phyloP scores from a whole-genome alignment of 1,284 basidiomycete species.

The Paramarasmius palmivorus region DNA sequence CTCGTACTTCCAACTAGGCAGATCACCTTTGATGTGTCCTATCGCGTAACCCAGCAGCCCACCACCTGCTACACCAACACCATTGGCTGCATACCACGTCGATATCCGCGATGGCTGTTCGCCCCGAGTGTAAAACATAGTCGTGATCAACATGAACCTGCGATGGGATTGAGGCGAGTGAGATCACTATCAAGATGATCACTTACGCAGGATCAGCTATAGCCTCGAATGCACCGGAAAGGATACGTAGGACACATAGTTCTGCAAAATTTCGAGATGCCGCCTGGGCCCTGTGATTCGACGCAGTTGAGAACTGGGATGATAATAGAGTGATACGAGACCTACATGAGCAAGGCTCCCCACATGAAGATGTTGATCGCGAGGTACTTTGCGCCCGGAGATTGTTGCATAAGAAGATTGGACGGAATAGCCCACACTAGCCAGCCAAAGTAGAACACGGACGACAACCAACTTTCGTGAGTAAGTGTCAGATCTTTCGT shows the following conservation, averaged over 20 bases:
- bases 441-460: constrained; percentile 37
- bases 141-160: constrained; percentile 32
- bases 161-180: not conserved
- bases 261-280: constrained; percentile 36
- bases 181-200: constrained; percentile 9
- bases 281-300: constrained; percentile 30
- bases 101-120: constrained; percentile 36
- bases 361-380: constrained; percentile 43
- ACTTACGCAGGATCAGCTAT: constrained; percentile 30
- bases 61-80: constrained; percentile 24
- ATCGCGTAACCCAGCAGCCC: constrained; percentile 24
- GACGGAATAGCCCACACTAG: constrained; percentile 38
- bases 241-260: constrained; percentile 36
- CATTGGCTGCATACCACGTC: constrained; percentile 21
- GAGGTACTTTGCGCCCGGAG: constrained; percentile 39
- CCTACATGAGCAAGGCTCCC: constrained; percentile 37
- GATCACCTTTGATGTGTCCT: constrained; percentile 20
- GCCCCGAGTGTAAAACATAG: constrained; percentile 39
- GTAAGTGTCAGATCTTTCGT: not conserved
- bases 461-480: constrained; percentile 25
- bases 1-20: constrained; percentile 33
- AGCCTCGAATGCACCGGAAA: constrained; percentile 41
- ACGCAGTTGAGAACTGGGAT: not conserved
- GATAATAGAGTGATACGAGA: not conserved
- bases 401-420: constrained; percentile 43